Percentiles rank a stretch among this genome's conserved stretches.
Conservation (phyloP, 306 rosid genomes). For the Betula pendula region DNA sequence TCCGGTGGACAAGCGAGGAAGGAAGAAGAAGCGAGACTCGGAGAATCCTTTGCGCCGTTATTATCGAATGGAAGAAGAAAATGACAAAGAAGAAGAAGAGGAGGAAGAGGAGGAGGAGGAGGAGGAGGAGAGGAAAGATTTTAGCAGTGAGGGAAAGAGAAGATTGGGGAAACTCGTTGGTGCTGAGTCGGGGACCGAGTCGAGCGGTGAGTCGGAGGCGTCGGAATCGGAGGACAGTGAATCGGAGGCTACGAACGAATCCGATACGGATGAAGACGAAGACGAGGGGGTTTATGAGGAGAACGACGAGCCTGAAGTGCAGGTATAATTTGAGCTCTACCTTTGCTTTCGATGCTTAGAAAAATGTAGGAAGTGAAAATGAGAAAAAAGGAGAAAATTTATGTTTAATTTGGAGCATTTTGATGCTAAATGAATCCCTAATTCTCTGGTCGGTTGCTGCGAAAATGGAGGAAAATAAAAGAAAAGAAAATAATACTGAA, state of each 20-base stretch:
- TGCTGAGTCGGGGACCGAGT: neutral
- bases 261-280: conserved; percentile 30
- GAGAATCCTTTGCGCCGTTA: conserved; percentile 47
- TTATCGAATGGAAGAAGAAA: conserved; percentile 47
- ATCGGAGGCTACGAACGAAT: conserved; percentile 8
- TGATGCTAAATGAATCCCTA: neutral
- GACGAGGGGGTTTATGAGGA: conserved; percentile 34
- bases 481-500: neutral
- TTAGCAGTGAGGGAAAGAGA: conserved; percentile 3
- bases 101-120: neutral
- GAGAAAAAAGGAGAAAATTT: neutral
- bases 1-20: conserved; percentile 80
- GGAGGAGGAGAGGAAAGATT: conserved; percentile 23
- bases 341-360: neutral
- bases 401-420: neutral
- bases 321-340: conserved; percentile 34
- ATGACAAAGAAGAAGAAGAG: conserved; percentile 4
- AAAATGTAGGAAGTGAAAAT: neutral
- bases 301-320: conserved; percentile 38
- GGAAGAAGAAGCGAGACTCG: conserved; percentile 31
- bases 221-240: conserved; percentile 36
- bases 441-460: neutral
- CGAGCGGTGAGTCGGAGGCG: conserved; percentile 24
- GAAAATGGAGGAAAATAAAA: neutral
- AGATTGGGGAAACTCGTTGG: conserved; percentile 22